A percentile compares a stretch with the other conserved stretches of the same genome.
These are phyloP conservation scores for Erythrobasidium hasegawianum DNA, from an alignment of 1,284 basidiomycete genomes.

Conservation along the genomic window DNA sequence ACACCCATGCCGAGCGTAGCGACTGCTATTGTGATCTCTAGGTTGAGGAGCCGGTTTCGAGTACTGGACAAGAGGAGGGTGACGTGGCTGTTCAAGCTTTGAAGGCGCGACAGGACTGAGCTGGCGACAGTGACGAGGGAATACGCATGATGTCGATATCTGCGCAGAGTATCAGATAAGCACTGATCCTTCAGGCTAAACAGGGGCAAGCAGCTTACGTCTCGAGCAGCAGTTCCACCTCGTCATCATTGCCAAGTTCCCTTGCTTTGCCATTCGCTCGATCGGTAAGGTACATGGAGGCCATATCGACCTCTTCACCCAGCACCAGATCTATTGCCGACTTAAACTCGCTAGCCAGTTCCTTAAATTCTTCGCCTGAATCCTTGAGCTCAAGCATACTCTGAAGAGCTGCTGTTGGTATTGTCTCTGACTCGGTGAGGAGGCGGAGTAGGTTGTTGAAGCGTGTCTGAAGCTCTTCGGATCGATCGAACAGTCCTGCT, in stretches of 20 bases:
- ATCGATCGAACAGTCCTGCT: constrained; percentile 8
- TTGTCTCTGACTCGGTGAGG: constrained; percentile 6
- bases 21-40: constrained; percentile 33
- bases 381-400: constrained; percentile 28
- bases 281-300: constrained; percentile 29
- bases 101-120: constrained; percentile 25
- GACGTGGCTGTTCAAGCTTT: constrained; percentile 32
- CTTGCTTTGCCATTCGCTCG: constrained; percentile 5
- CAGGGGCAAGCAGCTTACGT: constrained; percentile 18
- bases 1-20: constrained; percentile 23
- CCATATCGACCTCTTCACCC: constrained; percentile 29
- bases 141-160: constrained; percentile 33
- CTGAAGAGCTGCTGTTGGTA: constrained; percentile 23
- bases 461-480: constrained; percentile 9
- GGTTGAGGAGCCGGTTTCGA: constrained; percentile 23
- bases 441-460: constrained; percentile 11
- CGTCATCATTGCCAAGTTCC: constrained; percentile 26
- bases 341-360: constrained; percentile 19
- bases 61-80: constrained; percentile 29
- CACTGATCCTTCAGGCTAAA: too few relatives aligned
- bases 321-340: constrained; percentile 11
- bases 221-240: constrained; percentile 28
- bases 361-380: constrained; percentile 24
- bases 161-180: not conserved
- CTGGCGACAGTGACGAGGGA: constrained; percentile 18